Conservation (phyloP, 2,329 filamentous ascomycete species). For the Cladosporium sp. region DNA sequence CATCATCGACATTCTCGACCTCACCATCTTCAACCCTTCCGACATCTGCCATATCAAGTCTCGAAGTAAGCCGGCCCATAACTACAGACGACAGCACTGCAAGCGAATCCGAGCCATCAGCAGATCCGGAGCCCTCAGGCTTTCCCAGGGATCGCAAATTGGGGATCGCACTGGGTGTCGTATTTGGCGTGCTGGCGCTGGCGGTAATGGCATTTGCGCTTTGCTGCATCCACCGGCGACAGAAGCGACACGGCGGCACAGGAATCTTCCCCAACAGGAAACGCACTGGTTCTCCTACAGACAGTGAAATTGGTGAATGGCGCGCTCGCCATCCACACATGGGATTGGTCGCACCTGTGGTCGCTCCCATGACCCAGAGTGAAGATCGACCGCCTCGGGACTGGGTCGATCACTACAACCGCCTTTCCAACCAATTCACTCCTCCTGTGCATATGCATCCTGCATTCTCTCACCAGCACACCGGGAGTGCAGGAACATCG, state of each 20-base stretch:
- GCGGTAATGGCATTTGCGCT: constrained; percentile 15
- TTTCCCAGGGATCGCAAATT: constrained; percentile 13
- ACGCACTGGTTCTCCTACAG: constrained; percentile 3
- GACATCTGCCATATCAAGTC: constrained; percentile 8
- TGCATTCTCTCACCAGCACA: constrained; percentile 3
- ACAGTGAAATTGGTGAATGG: constrained; percentile 9
- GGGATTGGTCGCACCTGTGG: background rate
- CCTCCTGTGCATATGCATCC: constrained; percentile 12
- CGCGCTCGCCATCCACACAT: constrained; percentile 12
- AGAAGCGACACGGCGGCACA: constrained; percentile 6
- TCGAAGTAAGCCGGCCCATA: constrained; percentile 9
- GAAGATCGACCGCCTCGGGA: constrained; percentile 6
- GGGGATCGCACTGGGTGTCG: constrained; percentile 20
- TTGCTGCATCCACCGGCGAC: constrained; percentile 17
- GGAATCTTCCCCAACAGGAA: constrained; percentile 4
- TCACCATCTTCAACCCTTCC: background rate
- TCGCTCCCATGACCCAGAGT: background rate
- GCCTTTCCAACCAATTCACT: constrained; percentile 7
- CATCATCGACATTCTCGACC: no score
- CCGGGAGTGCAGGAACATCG: background rate
- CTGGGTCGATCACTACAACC: constrained; percentile 14
- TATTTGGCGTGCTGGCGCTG: constrained; percentile 17
- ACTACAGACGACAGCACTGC: background rate
- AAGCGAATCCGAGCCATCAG: background rate
- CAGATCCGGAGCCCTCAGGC: background rate